These are phyloP conservation scores for Solanum chacoense DNA, from an alignment of 305 asterid species.

Conservation along the genomic window DNA sequence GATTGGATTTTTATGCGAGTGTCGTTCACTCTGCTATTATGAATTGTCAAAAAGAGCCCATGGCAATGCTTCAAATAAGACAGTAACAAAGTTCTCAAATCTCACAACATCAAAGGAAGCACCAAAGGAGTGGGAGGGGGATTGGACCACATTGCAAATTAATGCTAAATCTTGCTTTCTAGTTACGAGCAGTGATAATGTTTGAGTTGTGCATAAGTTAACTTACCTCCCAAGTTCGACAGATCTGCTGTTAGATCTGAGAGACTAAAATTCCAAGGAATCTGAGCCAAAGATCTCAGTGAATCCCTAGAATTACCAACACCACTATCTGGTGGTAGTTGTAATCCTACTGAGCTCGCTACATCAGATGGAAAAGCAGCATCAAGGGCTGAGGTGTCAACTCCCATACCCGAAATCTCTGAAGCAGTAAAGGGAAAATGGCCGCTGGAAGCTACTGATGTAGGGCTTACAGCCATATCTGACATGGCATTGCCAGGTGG, in stretches of 20 bases:
- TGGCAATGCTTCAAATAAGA: background rate
- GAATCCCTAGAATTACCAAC: conserved; percentile 72
- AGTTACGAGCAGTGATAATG: background rate
- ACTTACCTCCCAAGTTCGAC: conserved; percentile 80
- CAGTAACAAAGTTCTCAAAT: background rate
- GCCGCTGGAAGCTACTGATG: conserved; percentile 87
- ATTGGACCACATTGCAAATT: background rate
- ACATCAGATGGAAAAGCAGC: conserved; percentile 77
- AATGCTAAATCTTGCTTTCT: background rate
- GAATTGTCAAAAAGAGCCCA: background rate
- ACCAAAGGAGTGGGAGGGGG: background rate
- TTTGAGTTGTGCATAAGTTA: background rate
- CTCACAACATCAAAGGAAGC: background rate
- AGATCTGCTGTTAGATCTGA: conserved; percentile 90
- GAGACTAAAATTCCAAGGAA: conserved; percentile 91
- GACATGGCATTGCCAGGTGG: conserved; percentile 66
- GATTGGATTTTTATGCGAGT: no score
- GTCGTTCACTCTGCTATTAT: no score
- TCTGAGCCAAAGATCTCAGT: conserved; percentile 68
- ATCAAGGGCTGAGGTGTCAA: conserved; percentile 74
- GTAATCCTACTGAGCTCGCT: conserved; percentile 64
- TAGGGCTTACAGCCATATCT: conserved; percentile 80
- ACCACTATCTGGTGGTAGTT: conserved; percentile 77
- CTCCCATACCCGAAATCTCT: conserved; percentile 77
- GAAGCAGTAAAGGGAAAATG: conserved; percentile 83